Conservation (phyloP, 306 rosid species). For the Rosa persica region DNA sequence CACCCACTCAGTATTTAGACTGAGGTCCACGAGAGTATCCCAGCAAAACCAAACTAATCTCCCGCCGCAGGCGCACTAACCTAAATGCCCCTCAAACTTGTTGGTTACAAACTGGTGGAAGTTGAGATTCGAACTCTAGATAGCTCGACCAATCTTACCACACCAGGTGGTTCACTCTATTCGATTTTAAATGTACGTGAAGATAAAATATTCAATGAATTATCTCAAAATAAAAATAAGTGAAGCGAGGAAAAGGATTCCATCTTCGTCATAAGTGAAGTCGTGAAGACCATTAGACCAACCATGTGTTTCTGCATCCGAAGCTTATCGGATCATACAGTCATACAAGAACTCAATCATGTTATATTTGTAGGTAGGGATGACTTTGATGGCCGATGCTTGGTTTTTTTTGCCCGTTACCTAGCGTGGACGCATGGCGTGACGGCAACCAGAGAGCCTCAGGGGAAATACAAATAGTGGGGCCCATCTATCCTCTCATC, state of each 20-base stretch:
- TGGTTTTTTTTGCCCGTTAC: not conserved
- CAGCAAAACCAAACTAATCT: no score
- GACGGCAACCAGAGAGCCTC: slow-evolving; percentile 7
- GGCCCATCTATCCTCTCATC: slow-evolving; percentile 1
- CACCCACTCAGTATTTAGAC: no score
- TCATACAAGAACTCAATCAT: not conserved
- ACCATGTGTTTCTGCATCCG: not conserved
- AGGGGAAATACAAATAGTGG: not conserved
- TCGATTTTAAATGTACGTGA: no score
- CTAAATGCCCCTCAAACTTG: no score
- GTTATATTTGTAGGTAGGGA: not conserved
- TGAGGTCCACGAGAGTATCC: no score
- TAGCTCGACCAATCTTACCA: no score
- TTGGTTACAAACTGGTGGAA: no score
- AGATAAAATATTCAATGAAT: no score
- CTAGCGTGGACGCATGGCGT: not conserved
- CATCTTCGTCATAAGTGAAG: not conserved
- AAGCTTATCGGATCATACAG: not conserved
- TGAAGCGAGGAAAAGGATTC: not conserved
- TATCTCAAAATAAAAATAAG: not conserved
- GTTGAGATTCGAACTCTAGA: no score
- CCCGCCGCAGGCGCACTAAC: no score
- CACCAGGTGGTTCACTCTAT: no score
- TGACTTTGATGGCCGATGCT: not conserved
- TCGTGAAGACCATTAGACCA: not conserved